phyloP scores from a whole-genome alignment of 31 red algal species.

The Bonnemaisonia californica region DNA sequence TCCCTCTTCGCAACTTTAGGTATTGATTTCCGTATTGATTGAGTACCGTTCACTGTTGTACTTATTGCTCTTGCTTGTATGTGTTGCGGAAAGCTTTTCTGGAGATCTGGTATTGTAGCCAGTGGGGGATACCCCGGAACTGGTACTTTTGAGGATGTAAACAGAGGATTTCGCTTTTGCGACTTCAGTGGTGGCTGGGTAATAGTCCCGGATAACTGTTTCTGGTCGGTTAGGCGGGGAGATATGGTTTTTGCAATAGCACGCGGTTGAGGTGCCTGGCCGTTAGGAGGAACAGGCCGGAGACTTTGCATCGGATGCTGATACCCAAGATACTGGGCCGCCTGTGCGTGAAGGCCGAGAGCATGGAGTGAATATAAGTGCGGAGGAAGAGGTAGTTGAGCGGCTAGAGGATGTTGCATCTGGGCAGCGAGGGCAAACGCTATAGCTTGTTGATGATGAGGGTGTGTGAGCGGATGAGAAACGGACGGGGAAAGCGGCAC shows the following conservation, averaged over 20 bases:
- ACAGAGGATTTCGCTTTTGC: neutral
- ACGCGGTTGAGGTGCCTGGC: constrained; percentile 20
- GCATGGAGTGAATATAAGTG: constrained; percentile 65
- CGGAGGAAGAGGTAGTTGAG: constrained; percentile 42
- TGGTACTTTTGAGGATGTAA: neutral
- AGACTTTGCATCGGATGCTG: constrained; percentile 43
- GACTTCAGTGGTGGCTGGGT: neutral
- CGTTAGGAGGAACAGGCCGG: constrained; percentile 21
- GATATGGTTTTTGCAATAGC: constrained; percentile 61
- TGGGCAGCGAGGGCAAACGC: constrained; percentile 43
- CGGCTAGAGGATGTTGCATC: constrained; percentile 26
- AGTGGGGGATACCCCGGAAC: neutral
- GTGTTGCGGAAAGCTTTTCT: neutral
- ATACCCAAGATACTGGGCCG: constrained; percentile 46
- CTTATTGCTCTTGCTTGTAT: neutral
- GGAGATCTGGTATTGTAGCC: neutral
- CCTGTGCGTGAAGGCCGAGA: constrained; percentile 49
- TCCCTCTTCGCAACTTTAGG: neutral
- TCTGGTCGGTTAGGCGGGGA: constrained; percentile 45
- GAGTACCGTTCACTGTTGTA: neutral
- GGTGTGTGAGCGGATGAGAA: neutral
- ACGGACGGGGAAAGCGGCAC: constrained; percentile 66
- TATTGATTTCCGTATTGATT: neutral
- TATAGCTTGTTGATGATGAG: constrained; percentile 39
- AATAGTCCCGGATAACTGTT: constrained; percentile 5